Conservation (phyloP, 2,329 filamentous ascomycete genomes). For the Diaporthe sp. region DNA sequence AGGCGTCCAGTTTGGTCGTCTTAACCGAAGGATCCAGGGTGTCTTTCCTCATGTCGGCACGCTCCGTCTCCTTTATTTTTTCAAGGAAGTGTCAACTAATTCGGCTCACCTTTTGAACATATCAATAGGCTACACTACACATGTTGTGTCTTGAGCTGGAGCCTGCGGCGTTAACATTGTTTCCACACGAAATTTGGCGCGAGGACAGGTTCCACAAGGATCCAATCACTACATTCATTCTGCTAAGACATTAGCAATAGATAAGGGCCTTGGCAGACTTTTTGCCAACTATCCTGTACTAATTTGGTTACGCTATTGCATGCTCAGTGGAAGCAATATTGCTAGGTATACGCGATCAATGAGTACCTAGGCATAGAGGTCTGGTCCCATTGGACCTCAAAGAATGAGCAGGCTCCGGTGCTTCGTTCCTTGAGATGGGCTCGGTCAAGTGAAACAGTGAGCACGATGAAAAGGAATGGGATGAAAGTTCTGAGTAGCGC, state of each 20-base stretch:
- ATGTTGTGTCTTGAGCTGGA: background rate
- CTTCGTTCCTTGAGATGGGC: background rate
- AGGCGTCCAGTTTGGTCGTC: background rate
- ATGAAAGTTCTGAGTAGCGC: background rate
- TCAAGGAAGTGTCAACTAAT: background rate
- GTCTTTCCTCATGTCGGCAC: background rate
- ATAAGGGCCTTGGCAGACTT: background rate
- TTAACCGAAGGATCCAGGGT: background rate
- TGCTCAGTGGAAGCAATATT: background rate
- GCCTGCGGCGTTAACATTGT: background rate
- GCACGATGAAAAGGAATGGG: background rate
- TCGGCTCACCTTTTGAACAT: background rate
- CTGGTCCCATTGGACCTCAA: background rate
- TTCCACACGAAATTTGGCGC: background rate
- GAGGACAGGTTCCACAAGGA: background rate
- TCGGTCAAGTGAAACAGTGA: background rate
- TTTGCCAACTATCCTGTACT: background rate
- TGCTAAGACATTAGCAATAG: background rate
- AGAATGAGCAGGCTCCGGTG: background rate
- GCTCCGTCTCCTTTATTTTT: background rate
- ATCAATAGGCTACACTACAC: background rate
- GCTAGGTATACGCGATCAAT: background rate
- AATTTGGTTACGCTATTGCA: background rate
- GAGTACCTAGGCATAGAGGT: background rate
- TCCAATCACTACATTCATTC: background rate